These are phyloP conservation scores for Dovyalis caffra DNA, from an alignment of 345 rosid genomes.

Conservation along the genomic window DNA sequence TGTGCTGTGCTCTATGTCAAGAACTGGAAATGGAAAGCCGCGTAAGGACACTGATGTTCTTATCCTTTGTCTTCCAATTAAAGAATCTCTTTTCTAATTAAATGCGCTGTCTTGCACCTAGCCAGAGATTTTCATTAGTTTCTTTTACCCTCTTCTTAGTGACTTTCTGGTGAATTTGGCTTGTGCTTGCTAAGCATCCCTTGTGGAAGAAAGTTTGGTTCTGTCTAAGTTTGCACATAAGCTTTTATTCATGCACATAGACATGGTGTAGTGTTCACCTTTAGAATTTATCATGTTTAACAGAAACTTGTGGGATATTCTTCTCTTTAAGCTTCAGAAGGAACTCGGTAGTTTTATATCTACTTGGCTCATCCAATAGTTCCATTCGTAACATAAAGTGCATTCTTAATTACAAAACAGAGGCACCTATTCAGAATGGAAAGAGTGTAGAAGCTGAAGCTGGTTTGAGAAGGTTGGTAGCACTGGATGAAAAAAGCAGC, in stretches of 20 bases:
- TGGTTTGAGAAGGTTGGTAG: slow-evolving; percentile 39
- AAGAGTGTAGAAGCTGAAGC: slow-evolving; percentile 15
- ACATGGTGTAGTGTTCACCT: background rate
- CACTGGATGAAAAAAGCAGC: slow-evolving; percentile 53
- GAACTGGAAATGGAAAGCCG: slow-evolving; percentile 18
- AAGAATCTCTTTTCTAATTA: background rate
- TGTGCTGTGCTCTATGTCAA: slow-evolving; percentile 24
- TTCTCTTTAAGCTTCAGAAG: background rate
- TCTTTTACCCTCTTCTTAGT: background rate
- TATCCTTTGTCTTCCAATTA: slow-evolving; percentile 1
- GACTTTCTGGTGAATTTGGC: background rate
- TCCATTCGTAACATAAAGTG: slow-evolving; percentile 9
- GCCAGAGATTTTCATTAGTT: background rate
- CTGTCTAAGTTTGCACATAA: no score
- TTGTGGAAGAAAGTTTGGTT: no score
- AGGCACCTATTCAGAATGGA: slow-evolving; percentile 11
- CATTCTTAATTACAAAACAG: slow-evolving; percentile 17
- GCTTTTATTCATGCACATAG: background rate
- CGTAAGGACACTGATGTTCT: slow-evolving; percentile 21
- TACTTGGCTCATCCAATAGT: background rate
- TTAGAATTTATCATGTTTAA: background rate
- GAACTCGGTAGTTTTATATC: background rate
- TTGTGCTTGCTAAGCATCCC: no score
- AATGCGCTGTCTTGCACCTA: background rate
- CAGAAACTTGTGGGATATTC: background rate